phyloP scores from a whole-genome alignment of 139 green algal genomes.

The Mesotaenium endlicherianum region DNA sequence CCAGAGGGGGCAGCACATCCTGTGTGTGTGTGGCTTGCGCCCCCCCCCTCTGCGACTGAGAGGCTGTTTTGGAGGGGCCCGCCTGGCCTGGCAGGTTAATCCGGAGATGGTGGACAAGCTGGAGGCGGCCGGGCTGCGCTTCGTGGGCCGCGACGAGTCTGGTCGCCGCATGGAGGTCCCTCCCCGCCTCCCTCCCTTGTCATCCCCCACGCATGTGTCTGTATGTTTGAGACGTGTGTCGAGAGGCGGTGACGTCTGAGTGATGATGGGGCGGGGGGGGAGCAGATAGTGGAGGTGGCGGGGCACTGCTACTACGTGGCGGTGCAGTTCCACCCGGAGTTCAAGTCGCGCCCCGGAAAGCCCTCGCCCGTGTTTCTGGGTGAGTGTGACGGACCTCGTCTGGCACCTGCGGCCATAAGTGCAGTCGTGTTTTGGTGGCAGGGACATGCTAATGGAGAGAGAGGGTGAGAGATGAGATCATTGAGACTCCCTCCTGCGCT shows the following conservation, averaged over 20 bases:
- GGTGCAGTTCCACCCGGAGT: conserved; percentile 89
- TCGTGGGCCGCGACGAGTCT: conserved; percentile 89
- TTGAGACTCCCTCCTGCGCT: no score
- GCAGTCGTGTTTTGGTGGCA: no score
- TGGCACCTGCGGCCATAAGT: no score
- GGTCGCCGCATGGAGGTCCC: conserved; percentile 87
- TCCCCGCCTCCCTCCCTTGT: no score
- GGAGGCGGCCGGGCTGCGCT: conserved; percentile 79
- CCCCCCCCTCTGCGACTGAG: neutral
- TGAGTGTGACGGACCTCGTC: no score
- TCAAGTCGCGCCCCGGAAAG: conserved; percentile 74
- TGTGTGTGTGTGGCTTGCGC: neutral
- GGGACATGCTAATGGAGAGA: no score
- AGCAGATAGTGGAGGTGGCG: conserved; percentile 83
- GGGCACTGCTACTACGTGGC: conserved; percentile 88
- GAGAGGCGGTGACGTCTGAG: neutral
- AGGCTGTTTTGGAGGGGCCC: neutral
- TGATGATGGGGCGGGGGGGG: no score
- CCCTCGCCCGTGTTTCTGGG: conserved; percentile 57
- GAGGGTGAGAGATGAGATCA: no score
- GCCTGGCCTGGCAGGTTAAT: conserved; percentile 72
- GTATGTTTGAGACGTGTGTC: neutral
- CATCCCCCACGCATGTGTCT: no score
- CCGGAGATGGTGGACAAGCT: conserved; percentile 82
- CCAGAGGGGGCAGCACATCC: neutral